A percentile compares a stretch with the other conserved stretches of the same genome.
Conservation (phyloP, 495 filamentous ascomycete species). For the Hypomontagnella monticulosa region DNA sequence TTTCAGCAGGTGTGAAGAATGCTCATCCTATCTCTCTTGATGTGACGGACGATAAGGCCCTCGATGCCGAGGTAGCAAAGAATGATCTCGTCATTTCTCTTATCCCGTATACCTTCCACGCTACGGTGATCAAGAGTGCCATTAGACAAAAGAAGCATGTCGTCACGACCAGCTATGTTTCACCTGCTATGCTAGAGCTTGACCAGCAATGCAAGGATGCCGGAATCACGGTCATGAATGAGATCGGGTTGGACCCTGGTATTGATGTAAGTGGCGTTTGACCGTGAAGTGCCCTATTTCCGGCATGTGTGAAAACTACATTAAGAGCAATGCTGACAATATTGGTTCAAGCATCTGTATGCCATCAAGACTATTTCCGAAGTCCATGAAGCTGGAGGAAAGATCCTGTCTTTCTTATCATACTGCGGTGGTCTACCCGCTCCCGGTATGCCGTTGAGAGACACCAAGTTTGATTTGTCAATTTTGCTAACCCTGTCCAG, state of each 20-base stretch:
- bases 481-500: slow-evolving; percentile 39
- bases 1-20: slow-evolving; percentile 75
- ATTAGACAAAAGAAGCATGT: slow-evolving; percentile 94
- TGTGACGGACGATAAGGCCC: slow-evolving; percentile 74
- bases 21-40: slow-evolving; percentile 82
- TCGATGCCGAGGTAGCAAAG: slow-evolving; percentile 81
- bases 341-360: too few species aligned
- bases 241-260: slow-evolving; percentile 75
- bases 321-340: too few species aligned
- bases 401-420: slow-evolving; percentile 81
- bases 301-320: too few species aligned
- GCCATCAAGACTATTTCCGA: slow-evolving; percentile 90
- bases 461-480: too few species aligned
- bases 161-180: slow-evolving; percentile 95
- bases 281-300: too few species aligned
- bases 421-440: slow-evolving; percentile 91
- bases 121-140: slow-evolving; percentile 89
- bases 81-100: slow-evolving; percentile 82
- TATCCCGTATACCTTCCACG: slow-evolving; percentile 95
- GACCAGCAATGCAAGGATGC: slow-evolving; percentile 86
- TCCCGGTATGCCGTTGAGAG: slow-evolving; percentile 47
- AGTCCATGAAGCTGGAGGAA: slow-evolving; percentile 84
- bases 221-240: slow-evolving; percentile 97
- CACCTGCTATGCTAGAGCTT: slow-evolving; percentile 90
- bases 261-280: too few species aligned